A percentile compares a stretch with the other conserved stretches of the same genome.
Conservation (phyloP, 2,329 filamentous ascomycete genomes). For the Fusarium solani-melongenae region DNA sequence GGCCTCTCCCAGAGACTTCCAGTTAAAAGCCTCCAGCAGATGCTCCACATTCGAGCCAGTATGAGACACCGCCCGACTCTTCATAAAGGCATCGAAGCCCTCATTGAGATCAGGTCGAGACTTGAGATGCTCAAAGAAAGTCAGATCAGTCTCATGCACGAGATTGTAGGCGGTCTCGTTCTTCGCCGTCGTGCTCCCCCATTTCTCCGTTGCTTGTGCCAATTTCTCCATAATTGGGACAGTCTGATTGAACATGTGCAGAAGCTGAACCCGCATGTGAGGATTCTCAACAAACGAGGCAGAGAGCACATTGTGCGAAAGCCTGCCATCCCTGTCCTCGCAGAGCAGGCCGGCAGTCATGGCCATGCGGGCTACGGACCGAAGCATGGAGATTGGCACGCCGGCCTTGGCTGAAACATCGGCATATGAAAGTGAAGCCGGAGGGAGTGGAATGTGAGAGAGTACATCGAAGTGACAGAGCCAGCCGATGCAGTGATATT, state of each 20-base stretch:
- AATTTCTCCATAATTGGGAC: slow-evolving; percentile 39
- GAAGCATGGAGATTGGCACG: slow-evolving; percentile 14
- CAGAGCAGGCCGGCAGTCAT: slow-evolving; percentile 50
- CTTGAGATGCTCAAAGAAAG: slow-evolving; percentile 49
- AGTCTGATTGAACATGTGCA: slow-evolving; percentile 44
- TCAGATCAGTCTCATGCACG: slow-evolving; percentile 39
- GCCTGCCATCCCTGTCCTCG: slow-evolving; percentile 42
- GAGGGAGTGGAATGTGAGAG: slow-evolving; percentile 13
- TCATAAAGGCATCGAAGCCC: slow-evolving; percentile 20
- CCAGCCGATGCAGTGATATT: slow-evolving; percentile 30
- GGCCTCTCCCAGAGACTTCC: slow-evolving; percentile 7
- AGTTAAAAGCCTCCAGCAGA: slow-evolving; percentile 18
- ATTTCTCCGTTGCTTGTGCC: slow-evolving; percentile 42
- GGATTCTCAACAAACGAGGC: slow-evolving; percentile 40
- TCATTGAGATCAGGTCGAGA: slow-evolving; percentile 1
- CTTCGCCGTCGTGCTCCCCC: slow-evolving; percentile 36
- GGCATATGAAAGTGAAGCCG: neutral
- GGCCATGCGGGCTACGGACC: slow-evolving; percentile 47
- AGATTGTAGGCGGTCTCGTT: slow-evolving; percentile 46
- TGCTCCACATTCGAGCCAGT: slow-evolving; percentile 29
- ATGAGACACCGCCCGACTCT: slow-evolving; percentile 28
- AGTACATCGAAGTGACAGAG: slow-evolving; percentile 27
- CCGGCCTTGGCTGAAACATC: slow-evolving; percentile 15
- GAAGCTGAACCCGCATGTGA: slow-evolving; percentile 44
- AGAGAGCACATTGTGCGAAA: slow-evolving; percentile 50